Conservation (phyloP, 2,329 filamentous ascomycete genomes). For the Neurospora sp. region DNA sequence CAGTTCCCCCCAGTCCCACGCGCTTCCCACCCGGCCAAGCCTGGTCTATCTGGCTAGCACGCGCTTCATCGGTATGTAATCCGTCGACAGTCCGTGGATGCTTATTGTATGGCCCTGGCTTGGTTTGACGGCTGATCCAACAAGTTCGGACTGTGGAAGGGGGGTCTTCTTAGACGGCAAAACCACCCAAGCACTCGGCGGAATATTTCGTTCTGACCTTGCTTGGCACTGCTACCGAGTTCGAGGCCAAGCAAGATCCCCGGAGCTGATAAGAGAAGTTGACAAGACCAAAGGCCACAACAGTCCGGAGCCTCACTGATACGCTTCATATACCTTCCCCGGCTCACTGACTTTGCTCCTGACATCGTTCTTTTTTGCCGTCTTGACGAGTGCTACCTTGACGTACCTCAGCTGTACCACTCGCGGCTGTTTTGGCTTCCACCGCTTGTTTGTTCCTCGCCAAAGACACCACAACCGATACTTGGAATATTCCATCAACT, state of each 20-base stretch:
- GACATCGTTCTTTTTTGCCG: neutral
- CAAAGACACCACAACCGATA: neutral
- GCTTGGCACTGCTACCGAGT: neutral
- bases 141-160: neutral
- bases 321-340: neutral
- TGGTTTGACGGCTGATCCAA: neutral
- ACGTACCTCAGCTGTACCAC: neutral
- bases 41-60: neutral
- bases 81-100: neutral
- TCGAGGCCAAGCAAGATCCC: neutral
- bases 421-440: neutral
- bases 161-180: neutral
- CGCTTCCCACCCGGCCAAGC: neutral
- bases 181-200: neutral
- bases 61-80: neutral
- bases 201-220: neutral
- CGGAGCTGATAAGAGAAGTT: neutral
- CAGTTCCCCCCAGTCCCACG: neutral
- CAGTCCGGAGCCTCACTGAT: neutral
- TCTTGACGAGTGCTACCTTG: neutral
- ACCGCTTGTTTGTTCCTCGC: neutral
- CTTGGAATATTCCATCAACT: neutral
- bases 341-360: neutral
- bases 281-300: neutral
- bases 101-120: neutral